Evolutionary conservation across 176 grass and related monocot genomes (phyloP).

Genomic region (Cenchrus fungigraminus): DNA sequence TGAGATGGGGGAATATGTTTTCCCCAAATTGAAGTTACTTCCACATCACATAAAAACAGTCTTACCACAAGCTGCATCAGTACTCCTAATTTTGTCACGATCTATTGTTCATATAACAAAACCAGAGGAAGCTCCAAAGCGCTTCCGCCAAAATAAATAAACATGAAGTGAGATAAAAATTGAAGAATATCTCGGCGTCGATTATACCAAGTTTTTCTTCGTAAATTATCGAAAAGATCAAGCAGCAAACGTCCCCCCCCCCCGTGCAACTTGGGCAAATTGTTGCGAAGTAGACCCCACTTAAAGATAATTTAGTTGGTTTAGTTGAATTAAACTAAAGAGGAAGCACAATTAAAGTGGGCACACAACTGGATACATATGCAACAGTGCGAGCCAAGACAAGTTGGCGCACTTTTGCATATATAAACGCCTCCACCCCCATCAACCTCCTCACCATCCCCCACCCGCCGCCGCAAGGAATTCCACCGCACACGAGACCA

Average conservation of each 20-base stretch:
- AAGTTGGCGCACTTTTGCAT: constrained; percentile 39
- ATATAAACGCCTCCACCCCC: constrained; percentile 47
- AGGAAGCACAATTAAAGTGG: constrained; percentile 45
- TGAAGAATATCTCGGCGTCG: background rate
- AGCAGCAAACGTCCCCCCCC: constrained; percentile 29
- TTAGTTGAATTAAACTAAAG: constrained; percentile 7
- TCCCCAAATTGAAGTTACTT: background rate
- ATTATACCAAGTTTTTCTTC: background rate
- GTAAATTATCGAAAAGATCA: constrained; percentile 5
- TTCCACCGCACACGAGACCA: constrained; percentile 11
- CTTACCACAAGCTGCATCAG: background rate
- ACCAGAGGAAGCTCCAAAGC: background rate
- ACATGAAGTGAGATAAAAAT: background rate
- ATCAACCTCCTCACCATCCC: constrained; percentile 31
- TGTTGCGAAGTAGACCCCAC: constrained; percentile 22
- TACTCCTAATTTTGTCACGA: background rate
- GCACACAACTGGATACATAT: constrained; percentile 39
- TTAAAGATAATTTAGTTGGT: constrained; percentile 15
- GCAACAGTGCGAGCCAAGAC: constrained; percentile 41
- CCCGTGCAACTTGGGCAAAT: constrained; percentile 53
- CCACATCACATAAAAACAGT: background rate
- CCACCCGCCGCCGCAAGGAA: constrained; percentile 40
- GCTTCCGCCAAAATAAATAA: background rate
- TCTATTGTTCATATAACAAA: background rate
- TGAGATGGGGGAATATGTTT: too few species aligned